These are phyloP conservation scores for Xylaria sp. DNA, from an alignment of 2,329 filamentous ascomycete species.

Conservation along the genomic window DNA sequence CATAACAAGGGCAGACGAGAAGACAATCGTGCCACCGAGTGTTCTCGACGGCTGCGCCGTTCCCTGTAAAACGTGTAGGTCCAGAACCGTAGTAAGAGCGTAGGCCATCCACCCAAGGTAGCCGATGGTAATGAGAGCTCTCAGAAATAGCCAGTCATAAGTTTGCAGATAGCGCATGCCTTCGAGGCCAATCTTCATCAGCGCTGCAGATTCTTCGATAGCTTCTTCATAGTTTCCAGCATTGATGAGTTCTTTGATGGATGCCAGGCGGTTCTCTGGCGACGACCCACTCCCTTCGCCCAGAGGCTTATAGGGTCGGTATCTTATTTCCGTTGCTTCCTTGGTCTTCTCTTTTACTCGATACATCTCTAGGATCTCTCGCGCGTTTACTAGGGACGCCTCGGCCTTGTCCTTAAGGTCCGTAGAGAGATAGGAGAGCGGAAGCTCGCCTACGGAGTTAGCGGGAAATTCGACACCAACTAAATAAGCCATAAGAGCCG, in stretches of 20 bases:
- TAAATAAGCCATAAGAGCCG: constrained; percentile 93
- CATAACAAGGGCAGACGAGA: constrained; percentile 73
- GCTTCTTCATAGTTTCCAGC: constrained; percentile 71
- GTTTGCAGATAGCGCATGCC: constrained; percentile 94
- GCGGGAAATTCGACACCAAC: constrained; percentile 87
- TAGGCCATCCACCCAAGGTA: constrained; percentile 97
- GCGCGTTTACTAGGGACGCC: constrained; percentile 81
- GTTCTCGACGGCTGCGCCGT: constrained; percentile 66
- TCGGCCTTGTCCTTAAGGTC: constrained; percentile 76
- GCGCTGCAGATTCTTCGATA: constrained; percentile 73
- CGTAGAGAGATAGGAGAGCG: constrained; percentile 78
- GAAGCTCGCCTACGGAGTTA: constrained; percentile 93
- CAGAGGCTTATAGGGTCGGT: constrained; percentile 74
- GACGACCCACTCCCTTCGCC: constrained; percentile 62
- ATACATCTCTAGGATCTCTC: constrained; percentile 93
- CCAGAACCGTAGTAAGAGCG: constrained; percentile 84
- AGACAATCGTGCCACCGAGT: constrained; percentile 61
- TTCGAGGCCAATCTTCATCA: constrained; percentile 77
- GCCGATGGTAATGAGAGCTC: constrained; percentile 83
- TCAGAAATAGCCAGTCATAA: constrained; percentile 96
- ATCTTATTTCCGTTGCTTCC: constrained; percentile 72
- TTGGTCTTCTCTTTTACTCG: constrained; percentile 89
- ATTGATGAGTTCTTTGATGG: constrained; percentile 70
- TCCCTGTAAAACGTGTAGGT: constrained; percentile 81
- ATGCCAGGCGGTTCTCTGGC: constrained; percentile 66